phyloP scores from a whole-genome alignment of 176 grass and related monocot genomes.

The Tillandsia leiboldiana region DNA sequence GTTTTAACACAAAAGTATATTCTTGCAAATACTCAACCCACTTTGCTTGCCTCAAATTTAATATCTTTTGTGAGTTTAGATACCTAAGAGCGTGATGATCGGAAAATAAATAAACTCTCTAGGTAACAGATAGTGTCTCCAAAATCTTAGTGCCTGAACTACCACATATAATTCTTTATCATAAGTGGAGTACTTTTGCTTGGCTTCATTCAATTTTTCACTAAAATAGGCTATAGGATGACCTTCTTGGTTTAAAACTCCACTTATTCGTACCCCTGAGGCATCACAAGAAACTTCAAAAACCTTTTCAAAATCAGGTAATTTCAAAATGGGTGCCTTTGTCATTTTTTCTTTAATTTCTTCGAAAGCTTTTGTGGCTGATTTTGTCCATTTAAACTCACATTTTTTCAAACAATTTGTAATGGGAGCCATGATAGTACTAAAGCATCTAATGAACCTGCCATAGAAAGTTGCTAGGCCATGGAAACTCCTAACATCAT shows the following conservation, averaged over 20 bases:
- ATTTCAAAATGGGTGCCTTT: too few relatives aligned
- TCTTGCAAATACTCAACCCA: slow-evolving; percentile 2
- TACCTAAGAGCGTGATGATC: slow-evolving; percentile 1
- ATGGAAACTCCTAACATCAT: not conserved
- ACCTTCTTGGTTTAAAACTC: too few relatives aligned
- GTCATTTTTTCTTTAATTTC: too few relatives aligned
- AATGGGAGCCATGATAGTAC: too few relatives aligned
- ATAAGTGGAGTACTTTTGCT: not conserved
- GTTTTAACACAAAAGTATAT: not conserved
- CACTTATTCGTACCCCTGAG: too few relatives aligned
- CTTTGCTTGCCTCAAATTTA: not conserved
- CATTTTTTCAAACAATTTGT: too few relatives aligned
- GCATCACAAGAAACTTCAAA: too few relatives aligned
- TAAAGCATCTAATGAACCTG: not conserved
- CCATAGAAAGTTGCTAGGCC: not conserved
- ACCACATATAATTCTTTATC: not conserved
- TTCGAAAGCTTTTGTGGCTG: too few relatives aligned
- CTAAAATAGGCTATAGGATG: too few relatives aligned
- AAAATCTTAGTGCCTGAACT: not conserved
- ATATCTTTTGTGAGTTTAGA: not conserved
- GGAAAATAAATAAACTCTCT: not conserved
- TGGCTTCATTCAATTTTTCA: not conserved
- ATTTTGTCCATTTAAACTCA: too few relatives aligned
- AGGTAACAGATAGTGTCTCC: not conserved
- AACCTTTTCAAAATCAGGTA: too few relatives aligned